Conservation (phyloP, 2,329 filamentous ascomycete genomes). For the Aspergillus sp. region DNA sequence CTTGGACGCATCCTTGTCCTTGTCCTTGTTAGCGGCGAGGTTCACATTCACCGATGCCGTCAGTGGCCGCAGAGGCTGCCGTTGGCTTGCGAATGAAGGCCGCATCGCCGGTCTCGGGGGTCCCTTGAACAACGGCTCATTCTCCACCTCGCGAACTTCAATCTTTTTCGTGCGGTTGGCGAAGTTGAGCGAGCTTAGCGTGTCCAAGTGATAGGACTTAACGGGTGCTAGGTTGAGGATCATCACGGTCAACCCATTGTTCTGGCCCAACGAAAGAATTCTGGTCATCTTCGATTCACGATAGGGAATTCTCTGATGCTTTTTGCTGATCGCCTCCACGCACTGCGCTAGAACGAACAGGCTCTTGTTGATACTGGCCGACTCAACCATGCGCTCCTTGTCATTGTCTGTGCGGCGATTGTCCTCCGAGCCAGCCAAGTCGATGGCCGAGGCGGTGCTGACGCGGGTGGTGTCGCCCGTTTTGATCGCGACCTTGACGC, state of each 20-base stretch:
- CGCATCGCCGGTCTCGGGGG: conserved; percentile 56
- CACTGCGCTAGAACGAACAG: conserved; percentile 93
- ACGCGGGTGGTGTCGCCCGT: conserved; percentile 67
- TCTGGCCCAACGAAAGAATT: conserved; percentile 87
- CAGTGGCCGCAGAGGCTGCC: conserved; percentile 78
- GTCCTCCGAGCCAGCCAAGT: conserved; percentile 92
- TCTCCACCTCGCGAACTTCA: conserved; percentile 92
- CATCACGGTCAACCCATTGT: conserved; percentile 95
- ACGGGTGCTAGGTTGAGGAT: conserved; percentile 90
- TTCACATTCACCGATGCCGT: conserved; percentile 74
- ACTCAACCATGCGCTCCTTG: conserved; percentile 89
- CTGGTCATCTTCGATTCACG: conserved; percentile 97
- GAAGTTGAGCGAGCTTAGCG: conserved; percentile 89
- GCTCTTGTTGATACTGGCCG: conserved; percentile 95
- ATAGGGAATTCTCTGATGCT: conserved; percentile 77
- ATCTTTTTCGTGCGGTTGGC: conserved; percentile 95
- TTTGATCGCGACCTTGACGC: conserved; percentile 80
- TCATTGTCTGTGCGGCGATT: conserved; percentile 92
- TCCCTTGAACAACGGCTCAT: conserved; percentile 85
- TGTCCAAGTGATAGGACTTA: conserved; percentile 91
- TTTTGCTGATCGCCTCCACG: conserved; percentile 86
- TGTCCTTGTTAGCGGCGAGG: conserved; percentile 49
- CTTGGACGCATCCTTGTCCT: conserved; percentile 48
- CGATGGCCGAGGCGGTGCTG: conserved; percentile 89
- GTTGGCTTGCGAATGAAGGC: conserved; percentile 46